Evolutionary conservation across 73 alveolate genomes (phyloP), one percentile per base, ranked within the genome.

Genomic region (Paramecium biaurelia): DNA sequence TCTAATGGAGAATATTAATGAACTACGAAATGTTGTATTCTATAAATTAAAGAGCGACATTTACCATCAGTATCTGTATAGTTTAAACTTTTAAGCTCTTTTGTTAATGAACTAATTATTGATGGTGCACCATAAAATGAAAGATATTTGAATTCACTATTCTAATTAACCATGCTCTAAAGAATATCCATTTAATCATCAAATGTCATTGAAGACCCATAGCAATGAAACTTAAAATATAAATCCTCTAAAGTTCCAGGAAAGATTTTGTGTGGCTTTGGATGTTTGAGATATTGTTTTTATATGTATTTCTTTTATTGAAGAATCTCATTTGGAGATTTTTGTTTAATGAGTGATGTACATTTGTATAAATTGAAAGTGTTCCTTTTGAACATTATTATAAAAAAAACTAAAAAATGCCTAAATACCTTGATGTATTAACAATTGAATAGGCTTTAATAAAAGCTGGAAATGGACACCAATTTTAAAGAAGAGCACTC

Each of bases 381-480:
- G 68, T 53, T 53, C 32, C 18, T 53, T 53, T 53, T 53, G 68
- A 53, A 53, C 68, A 53, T 53, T 53, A 21, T 67, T 30, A 67
- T 67, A 30, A 67, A 30, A 67, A 30, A 30, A 67, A 24, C 38
- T n/a, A 67, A 67, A 58, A 24, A 30, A 74, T 74, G 87, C 87
- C 87, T 35, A 74, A 35, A 21, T 32, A 74, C 37, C 0, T 74
- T 32, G 57, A 74, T 74, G 87, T 74, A 2, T 43, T 74, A 32
- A 74, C 87, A 32, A 74, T 74, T 3, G 87, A 74, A 74, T 38
- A 74, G 30, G 87, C 87, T 35, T 35, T 74, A 35, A 74, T 74
- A 21, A 74, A 74, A 43, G 87, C 87, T 15, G 87, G 87, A 11
- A 74, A 74, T 74, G 87, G 87, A 14, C 87, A 74, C 30, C 7